Evolutionary conservation across 2,329 filamentous ascomycete species (phyloP).

Genomic region (Hypoxylon sp.): DNA sequence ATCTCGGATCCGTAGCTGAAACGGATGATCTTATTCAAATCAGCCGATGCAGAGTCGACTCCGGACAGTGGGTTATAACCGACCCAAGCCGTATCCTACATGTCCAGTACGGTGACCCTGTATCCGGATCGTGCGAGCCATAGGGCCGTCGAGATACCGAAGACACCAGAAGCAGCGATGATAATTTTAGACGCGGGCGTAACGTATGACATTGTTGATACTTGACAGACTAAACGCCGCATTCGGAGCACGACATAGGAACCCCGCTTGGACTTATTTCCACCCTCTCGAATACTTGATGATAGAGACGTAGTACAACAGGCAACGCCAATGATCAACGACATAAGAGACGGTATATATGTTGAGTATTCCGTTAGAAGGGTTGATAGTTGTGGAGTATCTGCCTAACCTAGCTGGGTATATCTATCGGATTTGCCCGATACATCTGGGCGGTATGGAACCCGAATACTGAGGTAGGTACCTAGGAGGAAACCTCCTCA

Average conservation of each 20-base stretch:
- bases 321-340: not conserved
- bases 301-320: not conserved
- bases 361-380: not conserved
- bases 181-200: slow-evolving; percentile 47
- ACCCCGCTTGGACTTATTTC: slow-evolving; percentile 27
- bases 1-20: slow-evolving; percentile 57
- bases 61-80: slow-evolving; percentile 57
- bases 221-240: not conserved
- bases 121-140: slow-evolving; percentile 60
- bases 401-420: no score
- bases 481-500: no score
- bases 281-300: slow-evolving; percentile 4
- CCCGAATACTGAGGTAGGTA: not conserved
- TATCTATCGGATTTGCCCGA: not conserved
- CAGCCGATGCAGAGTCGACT: slow-evolving; percentile 51
- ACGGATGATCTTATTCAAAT: slow-evolving; percentile 60
- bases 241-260: slow-evolving; percentile 23
- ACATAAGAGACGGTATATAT: no score
- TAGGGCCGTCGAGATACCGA: slow-evolving; percentile 57
- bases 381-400: not conserved
- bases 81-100: slow-evolving; percentile 56
- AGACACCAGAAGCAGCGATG: slow-evolving; percentile 57
- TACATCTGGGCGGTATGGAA: not conserved
- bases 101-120: slow-evolving; percentile 62
- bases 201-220: slow-evolving; percentile 15